phyloP scores from a whole-genome alignment of 2,329 filamentous ascomycete species.

The Nigrospora sphaerica region DNA sequence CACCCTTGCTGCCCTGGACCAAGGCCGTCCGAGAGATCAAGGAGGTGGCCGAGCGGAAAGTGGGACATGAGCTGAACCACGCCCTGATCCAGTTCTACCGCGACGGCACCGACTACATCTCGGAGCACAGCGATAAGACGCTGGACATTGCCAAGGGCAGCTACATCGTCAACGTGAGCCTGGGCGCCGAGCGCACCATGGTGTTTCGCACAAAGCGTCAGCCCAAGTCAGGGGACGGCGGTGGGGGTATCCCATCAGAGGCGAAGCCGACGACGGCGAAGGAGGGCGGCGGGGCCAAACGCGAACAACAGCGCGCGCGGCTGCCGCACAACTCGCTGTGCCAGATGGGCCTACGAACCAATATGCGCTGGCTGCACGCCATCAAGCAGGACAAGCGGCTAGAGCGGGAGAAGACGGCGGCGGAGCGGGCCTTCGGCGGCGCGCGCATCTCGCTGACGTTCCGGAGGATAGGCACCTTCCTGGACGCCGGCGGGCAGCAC shows the following conservation, averaged over 20 bases:
- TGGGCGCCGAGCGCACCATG: slow-evolving; percentile 91
- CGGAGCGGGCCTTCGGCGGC: slow-evolving; percentile 66
- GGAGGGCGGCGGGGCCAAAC: slow-evolving; percentile 24
- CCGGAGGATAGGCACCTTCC: slow-evolving; percentile 78
- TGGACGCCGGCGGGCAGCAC: slow-evolving; percentile 51
- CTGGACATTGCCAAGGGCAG: slow-evolving; percentile 78
- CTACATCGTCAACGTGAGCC: slow-evolving; percentile 84
- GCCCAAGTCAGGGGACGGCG: slow-evolving; percentile 8
- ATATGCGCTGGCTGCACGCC: slow-evolving; percentile 84
- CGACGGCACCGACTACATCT: slow-evolving; percentile 83
- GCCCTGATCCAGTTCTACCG: slow-evolving; percentile 90
- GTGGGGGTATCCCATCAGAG: no score
- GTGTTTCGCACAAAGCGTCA: slow-evolving; percentile 74
- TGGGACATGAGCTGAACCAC: slow-evolving; percentile 83
- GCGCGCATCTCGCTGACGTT: slow-evolving; percentile 90
- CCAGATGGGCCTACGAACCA: slow-evolving; percentile 72
- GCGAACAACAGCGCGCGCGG: slow-evolving; percentile 58
- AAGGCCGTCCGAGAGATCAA: slow-evolving; percentile 64
- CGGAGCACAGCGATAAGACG: slow-evolving; percentile 95
- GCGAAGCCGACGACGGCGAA: not conserved
- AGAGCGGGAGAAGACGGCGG: slow-evolving; percentile 55
- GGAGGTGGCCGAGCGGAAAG: slow-evolving; percentile 57
- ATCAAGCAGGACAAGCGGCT: slow-evolving; percentile 82
- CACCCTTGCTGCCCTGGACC: slow-evolving; percentile 70
- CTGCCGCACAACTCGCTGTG: slow-evolving; percentile 89